Percentiles rank a stretch among this genome's conserved stretches.
phyloP scores from a whole-genome alignment of 140 eudicot genomes.

The Cichorium intybus region DNA sequence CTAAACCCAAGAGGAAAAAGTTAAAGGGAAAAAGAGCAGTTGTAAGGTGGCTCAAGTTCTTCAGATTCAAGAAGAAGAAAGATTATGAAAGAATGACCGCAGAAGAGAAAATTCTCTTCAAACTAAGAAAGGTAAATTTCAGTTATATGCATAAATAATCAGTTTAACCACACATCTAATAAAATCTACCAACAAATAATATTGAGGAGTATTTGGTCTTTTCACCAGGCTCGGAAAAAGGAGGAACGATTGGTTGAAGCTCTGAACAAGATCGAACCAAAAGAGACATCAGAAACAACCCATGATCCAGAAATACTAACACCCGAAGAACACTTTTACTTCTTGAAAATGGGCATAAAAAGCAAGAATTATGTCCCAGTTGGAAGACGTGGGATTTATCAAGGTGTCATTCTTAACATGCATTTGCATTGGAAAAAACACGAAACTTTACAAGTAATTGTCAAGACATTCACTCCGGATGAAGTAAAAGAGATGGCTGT shows the following conservation, averaged over 20 bases:
- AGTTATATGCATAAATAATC: background rate
- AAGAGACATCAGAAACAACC: constrained; percentile 70
- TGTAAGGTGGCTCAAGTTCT: constrained; percentile 88
- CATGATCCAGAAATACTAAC: constrained; percentile 96
- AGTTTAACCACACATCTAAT: background rate
- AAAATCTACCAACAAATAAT: background rate
- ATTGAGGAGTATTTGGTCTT: constrained; percentile 1
- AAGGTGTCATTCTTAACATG: constrained; percentile 93
- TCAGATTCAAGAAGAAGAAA: constrained; percentile 85
- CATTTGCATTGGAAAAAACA: constrained; percentile 99
- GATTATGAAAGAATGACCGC: constrained; percentile 76
- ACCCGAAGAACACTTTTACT: constrained; percentile 92
- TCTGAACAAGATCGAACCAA: constrained; percentile 75
- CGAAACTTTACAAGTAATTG: constrained; percentile 79
- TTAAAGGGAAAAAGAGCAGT: constrained; percentile 91
- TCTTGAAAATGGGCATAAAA: constrained; percentile 83
- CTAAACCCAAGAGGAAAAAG: constrained; percentile 62
- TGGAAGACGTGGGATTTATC: constrained; percentile 89
- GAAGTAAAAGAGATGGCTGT: constrained; percentile 90
- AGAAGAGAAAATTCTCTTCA: constrained; percentile 73
- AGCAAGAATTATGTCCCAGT: constrained; percentile 89
- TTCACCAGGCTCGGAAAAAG: constrained; percentile 66
- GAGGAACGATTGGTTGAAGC: constrained; percentile 69
- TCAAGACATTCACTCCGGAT: constrained; percentile 80
- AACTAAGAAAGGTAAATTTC: constrained; percentile 60